Percentiles rank a stretch among this genome's conserved stretches.
phyloP scores from a whole-genome alignment of 371 early-diverging fungal genomes.

The Rhizomucor miehei region DNA sequence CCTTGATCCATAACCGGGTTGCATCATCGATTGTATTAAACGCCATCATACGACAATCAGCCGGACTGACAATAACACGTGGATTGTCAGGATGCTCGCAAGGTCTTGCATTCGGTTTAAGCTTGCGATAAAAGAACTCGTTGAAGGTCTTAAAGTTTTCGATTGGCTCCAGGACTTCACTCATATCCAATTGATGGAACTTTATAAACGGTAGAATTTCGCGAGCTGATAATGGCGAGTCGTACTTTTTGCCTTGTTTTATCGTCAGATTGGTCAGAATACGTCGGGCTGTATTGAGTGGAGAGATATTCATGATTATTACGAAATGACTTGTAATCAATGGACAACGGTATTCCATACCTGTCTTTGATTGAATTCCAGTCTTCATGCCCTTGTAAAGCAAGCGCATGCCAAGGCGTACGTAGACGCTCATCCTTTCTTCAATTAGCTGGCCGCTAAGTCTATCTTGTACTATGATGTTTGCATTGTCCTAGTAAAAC shows the following conservation, averaged over 20 bases:
- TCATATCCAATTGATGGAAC: slow-evolving; percentile 68
- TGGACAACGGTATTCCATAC: slow-evolving; percentile 7
- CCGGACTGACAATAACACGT: slow-evolving; percentile 70
- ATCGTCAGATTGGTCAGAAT: slow-evolving; percentile 62
- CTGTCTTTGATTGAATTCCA: slow-evolving; percentile 42
- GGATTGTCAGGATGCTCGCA: slow-evolving; percentile 65
- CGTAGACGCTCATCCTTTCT: slow-evolving; percentile 83
- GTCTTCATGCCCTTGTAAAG: slow-evolving; percentile 64
- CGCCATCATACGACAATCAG: slow-evolving; percentile 77
- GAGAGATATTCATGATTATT: not conserved
- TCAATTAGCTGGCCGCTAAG: slow-evolving; percentile 71
- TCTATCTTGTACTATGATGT: slow-evolving; percentile 80
- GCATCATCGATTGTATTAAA: slow-evolving; percentile 73
- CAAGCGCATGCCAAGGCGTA: slow-evolving; percentile 81
- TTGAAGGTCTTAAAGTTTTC: slow-evolving; percentile 77
- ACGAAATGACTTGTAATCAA: too few relatives aligned
- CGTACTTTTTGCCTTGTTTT: slow-evolving; percentile 79
- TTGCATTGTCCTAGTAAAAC: slow-evolving; percentile 57
- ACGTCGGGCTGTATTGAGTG: slow-evolving; percentile 32
- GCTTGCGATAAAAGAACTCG: slow-evolving; percentile 84
- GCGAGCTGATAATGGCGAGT: slow-evolving; percentile 62
- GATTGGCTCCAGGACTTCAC: slow-evolving; percentile 64
- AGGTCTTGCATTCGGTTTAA: slow-evolving; percentile 71
- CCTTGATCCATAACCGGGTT: slow-evolving; percentile 85
- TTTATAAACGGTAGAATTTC: slow-evolving; percentile 78